Base-by-base conservation (phyloP, 768 basidiomycete species). In the Cubamyces lactineus region DNA sequence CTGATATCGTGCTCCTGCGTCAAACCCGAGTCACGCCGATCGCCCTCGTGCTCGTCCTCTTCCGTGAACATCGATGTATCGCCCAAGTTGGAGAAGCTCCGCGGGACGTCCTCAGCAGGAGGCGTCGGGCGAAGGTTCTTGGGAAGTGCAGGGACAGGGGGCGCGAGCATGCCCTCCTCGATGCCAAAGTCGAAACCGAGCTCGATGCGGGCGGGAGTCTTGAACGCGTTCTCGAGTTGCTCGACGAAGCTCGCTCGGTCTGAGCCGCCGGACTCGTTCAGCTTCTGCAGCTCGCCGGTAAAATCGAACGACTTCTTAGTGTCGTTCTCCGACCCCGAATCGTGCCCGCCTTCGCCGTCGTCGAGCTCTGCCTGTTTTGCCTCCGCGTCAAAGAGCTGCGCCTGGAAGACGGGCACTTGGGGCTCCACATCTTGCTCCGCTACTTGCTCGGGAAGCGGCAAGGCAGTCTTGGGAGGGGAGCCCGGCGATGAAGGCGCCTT, bases 251-350 rank as follows among this genome's bases (percentile, higher is more conserved):
- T 92, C 13, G 73, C 78, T 11, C 89, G 76, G 68, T 91, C 86
- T 1, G 85, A 86, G 1, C 69, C 89, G 38, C 88, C 87, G 6
- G 85, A 86, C 66, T 89, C 86, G 55, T 88, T 86, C 51, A 93
- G 78, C 67, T 77, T 85, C 72, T 81, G 75, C 54, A 93, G 73
- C 71, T 92, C 92, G 41, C 87, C 89, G 0, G 92, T 94, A 69
- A 93, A 94, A 68, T 94, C 91, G 62, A 93, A 94, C 1, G 86
- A 89, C 67, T 83, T 88, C 76, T 87, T 91, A 0, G 91, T 92
- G 64, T 88, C 84, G 54, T 84, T 83, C 56, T 86, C 86, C 15
- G 84, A 86, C 0, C 79, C 79, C 13, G 77, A 75, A 5, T 47
- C 58, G 40, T 63, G 78, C 21, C 73, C 74, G 19, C 78, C 81